These are phyloP conservation scores for Aspergillus calidoustus DNA, from an alignment of 2,329 filamentous ascomycete species.

Conservation along the genomic window DNA sequence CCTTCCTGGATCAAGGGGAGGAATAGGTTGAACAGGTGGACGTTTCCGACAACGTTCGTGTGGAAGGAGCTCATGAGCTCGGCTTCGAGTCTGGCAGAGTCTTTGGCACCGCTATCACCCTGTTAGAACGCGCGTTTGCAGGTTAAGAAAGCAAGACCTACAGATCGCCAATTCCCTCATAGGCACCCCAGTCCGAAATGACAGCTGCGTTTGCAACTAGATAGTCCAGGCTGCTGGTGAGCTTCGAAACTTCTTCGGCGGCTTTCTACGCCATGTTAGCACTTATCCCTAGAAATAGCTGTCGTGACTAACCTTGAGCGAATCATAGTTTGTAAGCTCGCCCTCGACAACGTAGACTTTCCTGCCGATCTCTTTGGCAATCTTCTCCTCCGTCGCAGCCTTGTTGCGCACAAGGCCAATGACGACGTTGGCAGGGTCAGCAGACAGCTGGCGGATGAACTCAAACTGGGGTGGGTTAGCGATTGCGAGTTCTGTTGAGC, in stretches of 20 bases:
- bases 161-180: constrained; percentile 44
- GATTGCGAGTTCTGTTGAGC: neutral
- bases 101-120: neutral
- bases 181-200: constrained; percentile 35
- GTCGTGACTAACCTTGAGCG: neutral
- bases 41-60: constrained; percentile 57
- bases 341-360: constrained; percentile 8
- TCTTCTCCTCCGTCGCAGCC: neutral
- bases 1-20: constrained; percentile 59
- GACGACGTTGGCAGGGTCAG: constrained; percentile 2
- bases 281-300: neutral
- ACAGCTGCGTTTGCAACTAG: constrained; percentile 58
- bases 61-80: constrained; percentile 43
- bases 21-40: constrained; percentile 60
- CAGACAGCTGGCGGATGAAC: constrained; percentile 5
- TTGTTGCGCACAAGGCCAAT: constrained; percentile 15
- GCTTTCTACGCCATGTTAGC: constrained; percentile 13
- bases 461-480: neutral
- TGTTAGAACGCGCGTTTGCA: neutral
- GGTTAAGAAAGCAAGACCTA: constrained; percentile 31
- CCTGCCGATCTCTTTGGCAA: constrained; percentile 2
- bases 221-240: constrained; percentile 49
- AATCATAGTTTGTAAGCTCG: constrained; percentile 1
- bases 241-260: constrained; percentile 21
- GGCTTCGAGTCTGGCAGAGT: constrained; percentile 35